A percentile compares a stretch with the other conserved stretches of the same genome.
Conservation (phyloP, 176 grass and related monocot species). For the Melocanna baccifera region DNA sequence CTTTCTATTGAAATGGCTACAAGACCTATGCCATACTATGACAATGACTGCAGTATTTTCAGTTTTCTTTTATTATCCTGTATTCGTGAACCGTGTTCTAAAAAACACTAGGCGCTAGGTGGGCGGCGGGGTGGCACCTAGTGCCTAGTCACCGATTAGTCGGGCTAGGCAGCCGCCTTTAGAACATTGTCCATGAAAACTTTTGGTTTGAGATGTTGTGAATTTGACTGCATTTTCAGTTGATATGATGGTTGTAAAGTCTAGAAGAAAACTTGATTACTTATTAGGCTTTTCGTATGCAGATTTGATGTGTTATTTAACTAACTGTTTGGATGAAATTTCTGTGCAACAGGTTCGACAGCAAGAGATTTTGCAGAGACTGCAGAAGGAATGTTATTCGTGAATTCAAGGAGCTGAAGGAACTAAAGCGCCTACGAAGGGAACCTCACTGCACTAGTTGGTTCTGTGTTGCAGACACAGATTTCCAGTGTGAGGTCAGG, state of each 20-base stretch:
- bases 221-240: slow-evolving; percentile 10
- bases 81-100: too few relatives aligned
- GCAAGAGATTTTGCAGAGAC: slow-evolving; percentile 96
- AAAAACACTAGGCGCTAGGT: too few relatives aligned
- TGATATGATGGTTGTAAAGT: not conserved
- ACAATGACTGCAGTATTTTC: not conserved
- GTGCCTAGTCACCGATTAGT: too few relatives aligned
- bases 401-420: slow-evolving; percentile 94
- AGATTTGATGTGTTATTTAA: slow-evolving; percentile 2
- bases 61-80: not conserved
- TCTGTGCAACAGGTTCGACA: slow-evolving; percentile 70
- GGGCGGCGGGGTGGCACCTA: too few relatives aligned
- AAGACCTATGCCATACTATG: not conserved
- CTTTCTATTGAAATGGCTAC: not conserved
- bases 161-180: too few relatives aligned
- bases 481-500: slow-evolving; percentile 74
- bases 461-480: slow-evolving; percentile 79
- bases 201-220: slow-evolving; percentile 5
- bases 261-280: not conserved
- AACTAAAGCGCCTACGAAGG: slow-evolving; percentile 69
- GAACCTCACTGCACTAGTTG: slow-evolving; percentile 74
- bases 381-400: slow-evolving; percentile 90
- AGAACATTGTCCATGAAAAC: not conserved
- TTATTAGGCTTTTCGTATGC: not conserved
- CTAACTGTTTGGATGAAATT: slow-evolving; percentile 23